Conservation (phyloP, 768 basidiomycete genomes). For the Sporobolomyces roseus region DNA sequence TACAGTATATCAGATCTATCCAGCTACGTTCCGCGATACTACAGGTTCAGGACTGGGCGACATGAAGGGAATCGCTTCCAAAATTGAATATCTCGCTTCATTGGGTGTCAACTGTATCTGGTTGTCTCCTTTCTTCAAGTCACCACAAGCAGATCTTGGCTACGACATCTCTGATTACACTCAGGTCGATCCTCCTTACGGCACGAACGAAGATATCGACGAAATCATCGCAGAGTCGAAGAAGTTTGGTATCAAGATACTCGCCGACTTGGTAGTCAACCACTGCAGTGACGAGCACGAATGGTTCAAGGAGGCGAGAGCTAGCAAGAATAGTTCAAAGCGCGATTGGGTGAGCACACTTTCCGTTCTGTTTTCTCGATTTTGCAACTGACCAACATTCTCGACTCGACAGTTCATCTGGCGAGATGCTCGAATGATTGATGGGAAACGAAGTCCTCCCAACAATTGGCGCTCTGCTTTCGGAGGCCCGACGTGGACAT, state of each 20-base stretch:
- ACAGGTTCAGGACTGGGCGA: constrained; percentile 69
- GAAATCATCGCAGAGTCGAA: constrained; percentile 52
- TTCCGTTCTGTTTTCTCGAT: too few relatives aligned
- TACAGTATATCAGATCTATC: constrained; percentile 52
- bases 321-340: constrained; percentile 57
- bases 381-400: neutral
- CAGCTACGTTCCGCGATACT: constrained; percentile 65
- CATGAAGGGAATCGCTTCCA: constrained; percentile 61
- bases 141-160: constrained; percentile 49
- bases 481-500: constrained; percentile 59
- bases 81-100: constrained; percentile 65
- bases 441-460: constrained; percentile 60
- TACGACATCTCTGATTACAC: constrained; percentile 61
- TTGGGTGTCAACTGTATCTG: constrained; percentile 56
- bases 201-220: constrained; percentile 56
- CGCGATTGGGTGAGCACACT: constrained; percentile 56
- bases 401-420: constrained; percentile 61
- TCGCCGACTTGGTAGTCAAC: constrained; percentile 68
- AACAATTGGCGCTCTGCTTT: constrained; percentile 64
- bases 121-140: constrained; percentile 68
- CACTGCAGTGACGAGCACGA: constrained; percentile 59
- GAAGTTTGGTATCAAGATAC: constrained; percentile 63
- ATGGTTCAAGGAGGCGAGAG: constrained; percentile 65
- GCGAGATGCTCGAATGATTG: constrained; percentile 59
- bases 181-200: constrained; percentile 63